Base-by-base conservation (phyloP, 2,329 filamentous ascomycete species). In the Gyromitra esculenta region DNA sequence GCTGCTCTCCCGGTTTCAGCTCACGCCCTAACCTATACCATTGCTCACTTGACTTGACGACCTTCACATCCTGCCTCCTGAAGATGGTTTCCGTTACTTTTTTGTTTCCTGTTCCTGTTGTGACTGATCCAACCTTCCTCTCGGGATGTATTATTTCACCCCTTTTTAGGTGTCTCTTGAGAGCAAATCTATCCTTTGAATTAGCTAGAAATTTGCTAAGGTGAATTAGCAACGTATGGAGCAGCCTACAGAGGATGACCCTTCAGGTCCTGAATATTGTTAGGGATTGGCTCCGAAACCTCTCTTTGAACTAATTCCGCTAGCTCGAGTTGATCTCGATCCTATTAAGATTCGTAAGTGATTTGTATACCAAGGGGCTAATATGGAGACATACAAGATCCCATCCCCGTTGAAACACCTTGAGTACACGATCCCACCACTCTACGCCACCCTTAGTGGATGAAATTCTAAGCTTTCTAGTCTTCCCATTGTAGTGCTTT, bases 11-110 rank as follows among this genome's bases (percentile, higher is more conserved):
- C 0, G 89, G 84, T 79, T 89, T 92, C 6, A 99, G 89, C 78
- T 94, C 91, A 35, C 93, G 88, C 0, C 96, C 96, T 76, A 95
- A 84, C 1, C 94, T 90, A 83, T 96, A 97, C 96, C 96, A 99
- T 78, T 92, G 93, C 79, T 97, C 93, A 1, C 89, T 90, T 77
- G 90, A 96, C 77, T 90, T 89, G 0, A 93, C 93, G 4, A 89
- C 81, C 67, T 92, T 90, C 0, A 99, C 93, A 82, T 98, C 93
- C 62, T 87, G 87, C 2, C 96, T 88, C 31, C 94, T 89, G 82
- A 93, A 99, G 0, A 99, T 91, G 66, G 89, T 88, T 82, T 97
- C 0, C 85, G 81, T 78, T 88, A 84, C 82, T 88, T 86, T 83
- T 87, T 85, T 84, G 83, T 83, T 85, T 48, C 84, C 83, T 6